Evolutionary conservation across 805 yeast genomes (phyloP), one percentile per base, ranked within the genome.

Genomic region (Lipomyces anomalus): DNA sequence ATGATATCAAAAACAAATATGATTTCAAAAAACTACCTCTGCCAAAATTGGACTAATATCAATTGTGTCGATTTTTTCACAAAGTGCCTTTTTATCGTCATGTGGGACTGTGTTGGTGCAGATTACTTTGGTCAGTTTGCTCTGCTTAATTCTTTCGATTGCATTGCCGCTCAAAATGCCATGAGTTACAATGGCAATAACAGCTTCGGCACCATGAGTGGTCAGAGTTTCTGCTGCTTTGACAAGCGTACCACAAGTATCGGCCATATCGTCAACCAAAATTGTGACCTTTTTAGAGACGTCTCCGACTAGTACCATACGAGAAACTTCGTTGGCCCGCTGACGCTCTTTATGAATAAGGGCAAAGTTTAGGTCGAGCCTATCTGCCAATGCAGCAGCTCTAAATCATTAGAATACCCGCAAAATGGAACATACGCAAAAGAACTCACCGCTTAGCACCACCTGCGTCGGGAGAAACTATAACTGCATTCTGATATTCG

Each of bases 391-490:
- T 4, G 89, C 80, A 1, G 97, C 97, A 22, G 89, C 98, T 20
- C n/a, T n/a, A n/a, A n/a, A n/a, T n/a, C n/a, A n/a, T n/a, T n/a
- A n/a, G n/a, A n/a, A n/a, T n/a, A n/a, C n/a, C n/a, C n/a, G n/a
- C n/a, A n/a, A n/a, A n/a, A n/a, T n/a, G n/a, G n/a, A n/a, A n/a
- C n/a, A n/a, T n/a, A n/a, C n/a, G n/a, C n/a, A n/a, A n/a, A n/a
- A n/a, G n/a, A n/a, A n/a, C n/a, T n/a, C n/a, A n/a, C n/a, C 98
- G 77, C 67, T 90, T 90, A 44, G 97, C 97, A 48, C 98, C 98
- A 58, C 98, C 98, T 2, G 98, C 98, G 69, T 90, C 98, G 2
- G 98, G 98, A 3, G 96, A 87, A 9, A 90, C 94, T 44, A 90
- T 78, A 42, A 88, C 85, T 6, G 88, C 75, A 48, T 79, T 72